Conservation (phyloP, 208 protist species). For the Angomonas ambiguus region DNA sequence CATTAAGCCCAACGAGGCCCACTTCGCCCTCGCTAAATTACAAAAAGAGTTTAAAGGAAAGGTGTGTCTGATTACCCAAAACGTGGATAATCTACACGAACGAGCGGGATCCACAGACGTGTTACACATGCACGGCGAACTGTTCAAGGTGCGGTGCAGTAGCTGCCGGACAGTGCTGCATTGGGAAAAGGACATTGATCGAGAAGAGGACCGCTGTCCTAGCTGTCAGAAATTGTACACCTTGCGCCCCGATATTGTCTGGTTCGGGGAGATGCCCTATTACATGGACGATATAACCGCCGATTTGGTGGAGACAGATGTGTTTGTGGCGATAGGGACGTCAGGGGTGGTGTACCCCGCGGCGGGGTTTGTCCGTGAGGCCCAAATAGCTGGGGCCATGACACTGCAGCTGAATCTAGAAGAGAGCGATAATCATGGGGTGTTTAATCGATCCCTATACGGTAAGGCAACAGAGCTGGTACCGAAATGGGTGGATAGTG, state of each 20-base stretch:
- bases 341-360: conserved; percentile 77
- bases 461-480: conserved; percentile 52
- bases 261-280: conserved; percentile 77
- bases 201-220: conserved; percentile 27
- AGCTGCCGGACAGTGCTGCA: conserved; percentile 28
- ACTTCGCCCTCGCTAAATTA: conserved; percentile 27
- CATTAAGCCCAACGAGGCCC: neutral
- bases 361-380: conserved; percentile 42
- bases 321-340: conserved; percentile 73
- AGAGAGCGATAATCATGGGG: conserved; percentile 24
- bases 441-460: conserved; percentile 47
- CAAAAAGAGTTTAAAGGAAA: conserved; percentile 32
- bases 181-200: conserved; percentile 19
- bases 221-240: conserved; percentile 43
- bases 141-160: conserved; percentile 61
- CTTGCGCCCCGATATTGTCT: conserved; percentile 78
- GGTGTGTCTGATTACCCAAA: conserved; percentile 68
- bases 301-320: conserved; percentile 29
- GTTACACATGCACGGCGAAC: conserved; percentile 82
- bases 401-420: conserved; percentile 67
- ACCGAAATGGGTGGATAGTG: conserved; percentile 41
- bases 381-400: conserved; percentile 25
- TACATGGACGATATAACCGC: conserved; percentile 52
- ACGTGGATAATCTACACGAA: conserved; percentile 78
- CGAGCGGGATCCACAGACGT: conserved; percentile 51